phyloP scores from a whole-genome alignment of 2,329 filamentous ascomycete species.

The Aspergillus amoenus region DNA sequence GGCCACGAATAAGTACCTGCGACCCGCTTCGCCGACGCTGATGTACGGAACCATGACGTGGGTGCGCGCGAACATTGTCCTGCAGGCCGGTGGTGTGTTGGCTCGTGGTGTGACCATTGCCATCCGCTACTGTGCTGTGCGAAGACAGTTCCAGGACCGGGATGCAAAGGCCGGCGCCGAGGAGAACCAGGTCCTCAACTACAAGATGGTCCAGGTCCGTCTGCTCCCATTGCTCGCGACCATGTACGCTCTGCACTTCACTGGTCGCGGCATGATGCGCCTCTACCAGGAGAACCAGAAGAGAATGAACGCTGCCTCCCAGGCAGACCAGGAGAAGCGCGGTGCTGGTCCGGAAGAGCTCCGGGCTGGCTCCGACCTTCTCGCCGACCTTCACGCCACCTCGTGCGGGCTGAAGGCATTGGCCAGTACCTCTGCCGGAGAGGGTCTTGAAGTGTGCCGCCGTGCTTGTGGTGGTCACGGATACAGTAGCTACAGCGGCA shows the following conservation, averaged over 20 bases:
- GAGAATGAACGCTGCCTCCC: slow-evolving; percentile 57
- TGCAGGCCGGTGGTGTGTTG: slow-evolving; percentile 69
- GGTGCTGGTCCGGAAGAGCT: slow-evolving; percentile 68
- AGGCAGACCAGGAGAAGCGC: slow-evolving; percentile 47
- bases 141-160: slow-evolving; percentile 75
- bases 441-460: slow-evolving; percentile 72
- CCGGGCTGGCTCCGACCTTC: slow-evolving; percentile 62
- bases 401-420: slow-evolving; percentile 75
- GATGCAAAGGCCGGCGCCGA: slow-evolving; percentile 61
- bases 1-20: slow-evolving; percentile 65
- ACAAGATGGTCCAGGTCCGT: slow-evolving; percentile 76
- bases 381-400: slow-evolving; percentile 74
- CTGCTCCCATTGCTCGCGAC: slow-evolving; percentile 70
- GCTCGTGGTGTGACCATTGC: slow-evolving; percentile 77
- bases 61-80: slow-evolving; percentile 71
- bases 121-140: slow-evolving; percentile 69
- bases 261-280: slow-evolving; percentile 72
- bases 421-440: slow-evolving; percentile 68
- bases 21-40: slow-evolving; percentile 64
- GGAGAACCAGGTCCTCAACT: slow-evolving; percentile 76
- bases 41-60: slow-evolving; percentile 76
- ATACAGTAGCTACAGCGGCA: slow-evolving; percentile 73
- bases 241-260: slow-evolving; percentile 77
- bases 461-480: slow-evolving; percentile 76
- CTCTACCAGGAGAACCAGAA: slow-evolving; percentile 72